These are phyloP conservation scores for Protomyces arabidopsidicola DNA, from an alignment of 1,139 yeast genomes.

Conservation along the genomic window DNA sequence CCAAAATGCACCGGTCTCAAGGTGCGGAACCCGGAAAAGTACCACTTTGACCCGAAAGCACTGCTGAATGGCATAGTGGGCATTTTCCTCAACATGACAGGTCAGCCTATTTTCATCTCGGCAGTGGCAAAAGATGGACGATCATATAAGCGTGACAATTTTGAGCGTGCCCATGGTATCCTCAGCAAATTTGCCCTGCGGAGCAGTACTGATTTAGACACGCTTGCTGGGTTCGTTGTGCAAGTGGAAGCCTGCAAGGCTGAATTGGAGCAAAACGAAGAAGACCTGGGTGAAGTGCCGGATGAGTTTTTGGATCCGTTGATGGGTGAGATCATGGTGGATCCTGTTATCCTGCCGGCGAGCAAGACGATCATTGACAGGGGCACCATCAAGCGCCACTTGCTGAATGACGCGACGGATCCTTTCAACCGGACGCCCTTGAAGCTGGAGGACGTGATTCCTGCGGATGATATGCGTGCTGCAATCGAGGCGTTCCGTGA, in stretches of 20 bases:
- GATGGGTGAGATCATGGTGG: conserved; percentile 91
- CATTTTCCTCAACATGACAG: conserved; percentile 67
- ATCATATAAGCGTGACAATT: conserved; percentile 65
- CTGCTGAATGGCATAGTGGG: conserved; percentile 66
- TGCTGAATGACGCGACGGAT: conserved; percentile 90
- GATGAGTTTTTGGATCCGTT: conserved; percentile 96
- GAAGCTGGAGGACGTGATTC: conserved; percentile 78
- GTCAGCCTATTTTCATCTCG: conserved; percentile 58
- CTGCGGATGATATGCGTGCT: conserved; percentile 37
- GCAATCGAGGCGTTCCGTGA: conserved; percentile 22
- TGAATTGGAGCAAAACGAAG: conserved; percentile 46
- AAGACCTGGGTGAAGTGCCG: conserved; percentile 88
- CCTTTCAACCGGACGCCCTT: conserved; percentile 94
- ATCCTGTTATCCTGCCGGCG: conserved; percentile 87
- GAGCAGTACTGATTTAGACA: conserved; percentile 51
- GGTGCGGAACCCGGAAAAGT: conserved; percentile 77
- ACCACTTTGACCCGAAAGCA: conserved; percentile 74
- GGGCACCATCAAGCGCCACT: conserved; percentile 86
- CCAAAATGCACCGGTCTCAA: conserved; percentile 87
- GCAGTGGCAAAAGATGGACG: conserved; percentile 90
- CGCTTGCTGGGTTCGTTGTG: conserved; percentile 55
- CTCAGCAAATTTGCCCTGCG: conserved; percentile 54
- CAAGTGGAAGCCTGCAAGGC: conserved; percentile 58
- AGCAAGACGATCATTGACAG: conserved; percentile 81
- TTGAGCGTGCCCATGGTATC: conserved; percentile 65